Conservation (phyloP, 2,329 filamentous ascomycete species). For the Fusarium chaquense region DNA sequence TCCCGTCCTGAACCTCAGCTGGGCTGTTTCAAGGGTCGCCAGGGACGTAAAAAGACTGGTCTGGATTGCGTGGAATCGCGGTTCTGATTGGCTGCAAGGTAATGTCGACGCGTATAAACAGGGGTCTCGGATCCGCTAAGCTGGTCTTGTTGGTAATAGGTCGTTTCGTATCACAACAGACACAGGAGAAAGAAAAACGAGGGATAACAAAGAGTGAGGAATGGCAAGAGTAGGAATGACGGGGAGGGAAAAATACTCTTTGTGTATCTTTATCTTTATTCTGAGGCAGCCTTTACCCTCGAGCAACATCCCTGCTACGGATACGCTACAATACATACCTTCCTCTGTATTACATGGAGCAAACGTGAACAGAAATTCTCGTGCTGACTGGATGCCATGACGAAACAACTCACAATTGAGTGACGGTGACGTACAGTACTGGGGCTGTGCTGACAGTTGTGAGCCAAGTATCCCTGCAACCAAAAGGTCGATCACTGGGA, state of each 20-base stretch:
- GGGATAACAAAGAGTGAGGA: slow-evolving; percentile 22
- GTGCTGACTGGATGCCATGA: slow-evolving; percentile 38
- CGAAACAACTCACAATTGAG: slow-evolving; percentile 39
- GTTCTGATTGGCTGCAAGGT: slow-evolving; percentile 35
- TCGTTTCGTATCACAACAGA: slow-evolving; percentile 8
- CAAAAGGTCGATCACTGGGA: slow-evolving; percentile 30
- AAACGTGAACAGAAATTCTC: slow-evolving; percentile 13
- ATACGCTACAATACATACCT: slow-evolving; percentile 1
- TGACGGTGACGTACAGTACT: slow-evolving; percentile 49
- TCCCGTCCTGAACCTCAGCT: slow-evolving; percentile 19
- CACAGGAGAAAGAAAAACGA: slow-evolving; percentile 26
- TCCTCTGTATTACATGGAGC: not conserved
- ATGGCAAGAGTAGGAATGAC: not conserved
- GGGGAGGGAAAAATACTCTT: not conserved
- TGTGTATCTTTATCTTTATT: not conserved
- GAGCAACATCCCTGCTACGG: slow-evolving; percentile 26
- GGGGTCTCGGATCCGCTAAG: slow-evolving; percentile 22
- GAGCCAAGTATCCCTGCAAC: slow-evolving; percentile 31
- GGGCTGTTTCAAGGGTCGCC: slow-evolving; percentile 35
- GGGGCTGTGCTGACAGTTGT: slow-evolving; percentile 46
- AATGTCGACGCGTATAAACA: slow-evolving; percentile 34
- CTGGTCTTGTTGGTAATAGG: slow-evolving; percentile 16
- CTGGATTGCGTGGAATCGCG: slow-evolving; percentile 41
- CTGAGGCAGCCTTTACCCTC: slow-evolving; percentile 6
- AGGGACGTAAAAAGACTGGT: slow-evolving; percentile 27